These are phyloP conservation scores for Nothomitra cinnamomea DNA, from an alignment of 2,329 filamentous ascomycete species.

Conservation along the genomic window DNA sequence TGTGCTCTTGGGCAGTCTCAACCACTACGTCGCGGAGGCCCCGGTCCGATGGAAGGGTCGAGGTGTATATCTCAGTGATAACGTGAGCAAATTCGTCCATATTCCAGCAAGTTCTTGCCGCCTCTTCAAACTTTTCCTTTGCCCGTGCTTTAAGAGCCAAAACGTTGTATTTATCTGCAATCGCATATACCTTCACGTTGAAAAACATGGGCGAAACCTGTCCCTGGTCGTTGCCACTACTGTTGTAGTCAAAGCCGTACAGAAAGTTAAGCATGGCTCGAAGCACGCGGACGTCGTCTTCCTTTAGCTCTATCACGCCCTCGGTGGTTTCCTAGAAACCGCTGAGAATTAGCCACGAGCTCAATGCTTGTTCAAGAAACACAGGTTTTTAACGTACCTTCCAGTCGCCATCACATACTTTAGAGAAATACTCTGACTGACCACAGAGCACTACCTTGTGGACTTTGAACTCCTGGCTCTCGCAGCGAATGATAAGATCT, in stretches of 20 bases:
- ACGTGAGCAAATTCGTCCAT: conserved; percentile 11
- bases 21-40: conserved; percentile 8
- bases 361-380: too few species aligned
- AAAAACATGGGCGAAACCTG: conserved; percentile 13
- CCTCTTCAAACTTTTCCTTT: conserved; percentile 11
- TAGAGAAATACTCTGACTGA: too few species aligned
- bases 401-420: too few species aligned
- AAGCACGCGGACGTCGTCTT: conserved; percentile 12
- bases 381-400: too few species aligned
- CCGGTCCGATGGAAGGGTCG: too few species aligned
- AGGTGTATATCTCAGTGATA: too few species aligned
- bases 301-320: conserved; percentile 9
- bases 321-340: conserved; percentile 8
- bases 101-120: conserved; percentile 11
- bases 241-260: conserved; percentile 15
- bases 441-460: too few species aligned
- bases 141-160: conserved; percentile 11
- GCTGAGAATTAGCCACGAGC: not conserved
- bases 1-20: conserved; percentile 3
- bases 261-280: conserved; percentile 16
- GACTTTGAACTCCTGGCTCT: too few species aligned
- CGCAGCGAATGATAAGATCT: too few species aligned
- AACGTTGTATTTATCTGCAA: conserved; percentile 16
- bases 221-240: conserved; percentile 8
- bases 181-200: conserved; percentile 13